Base-by-base conservation (phyloP, 805 yeast species). In the Candida montana region DNA sequence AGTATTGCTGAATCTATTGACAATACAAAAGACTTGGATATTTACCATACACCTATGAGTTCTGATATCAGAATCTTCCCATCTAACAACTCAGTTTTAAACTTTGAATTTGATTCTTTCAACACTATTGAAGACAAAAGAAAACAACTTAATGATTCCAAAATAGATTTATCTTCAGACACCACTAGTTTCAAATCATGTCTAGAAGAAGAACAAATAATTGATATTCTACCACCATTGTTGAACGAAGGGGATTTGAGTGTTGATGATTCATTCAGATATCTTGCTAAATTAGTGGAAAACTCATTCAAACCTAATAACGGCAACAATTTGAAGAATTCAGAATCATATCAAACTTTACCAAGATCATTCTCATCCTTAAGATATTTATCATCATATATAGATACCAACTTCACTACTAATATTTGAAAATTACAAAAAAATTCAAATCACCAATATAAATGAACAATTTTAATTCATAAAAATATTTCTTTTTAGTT, bases 241-340 rank as follows among this genome's bases (percentile, higher is more conserved):
- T 28, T 23, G 8, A n/a, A 13, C 12, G 27, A 30, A 13, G 32
- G 30, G 5, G 29, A 20, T 33, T 11, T 41, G 7, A 24, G 28
- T 23, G 33, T 21, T 11, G 74, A 68, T 44, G 65, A 64, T 10
- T 73, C 79, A 0, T 74, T 63, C 49, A 63, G 64, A 0, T 74
- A 74, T 44, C 54, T 74, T 19, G 75, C 71, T 2, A 61, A 59
- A 3, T 43, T 63, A 6, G 41, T 67, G 5, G 53, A 57, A 9
- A 62, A 59, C n/a, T 54, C 57, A 3, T 31, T 39, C 6, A 33
- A 39, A 10, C n/a, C 37, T 6, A 38, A 28, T 10, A 48, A 41
- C 9, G 5, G 49, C n/a, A 44, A 41, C n/a, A n/a, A n/a, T n/a
- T n/a, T n/a, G n/a, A n/a, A n/a, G 28, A 40, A 36, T 3, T 47